phyloP scores from a whole-genome alignment of 306 rosid species.

The Acmispon strigosus region DNA sequence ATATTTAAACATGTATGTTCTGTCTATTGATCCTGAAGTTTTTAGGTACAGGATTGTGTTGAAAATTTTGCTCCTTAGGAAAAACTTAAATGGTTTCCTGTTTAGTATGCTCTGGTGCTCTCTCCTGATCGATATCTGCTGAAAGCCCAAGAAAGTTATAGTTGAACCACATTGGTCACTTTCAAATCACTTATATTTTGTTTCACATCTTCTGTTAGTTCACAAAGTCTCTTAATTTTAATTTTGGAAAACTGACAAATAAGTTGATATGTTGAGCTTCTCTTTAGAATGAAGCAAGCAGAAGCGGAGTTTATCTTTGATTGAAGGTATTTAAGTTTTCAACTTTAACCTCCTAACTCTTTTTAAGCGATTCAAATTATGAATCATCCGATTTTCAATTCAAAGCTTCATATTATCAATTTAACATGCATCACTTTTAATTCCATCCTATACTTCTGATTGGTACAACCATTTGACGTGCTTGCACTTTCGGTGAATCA shows the following conservation, averaged over 20 bases:
- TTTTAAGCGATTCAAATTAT: neutral
- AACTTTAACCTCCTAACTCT: neutral
- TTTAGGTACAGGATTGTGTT: constrained; percentile 18
- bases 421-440: neutral
- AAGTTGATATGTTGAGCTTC: neutral
- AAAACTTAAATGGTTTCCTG: neutral
- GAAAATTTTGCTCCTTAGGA: constrained; percentile 8
- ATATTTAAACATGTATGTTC: neutral
- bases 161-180: neutral
- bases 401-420: neutral
- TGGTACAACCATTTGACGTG: neutral
- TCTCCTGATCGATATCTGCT: neutral
- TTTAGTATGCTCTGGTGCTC: neutral
- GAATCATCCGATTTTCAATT: neutral
- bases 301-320: neutral
- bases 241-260: constrained; percentile 1
- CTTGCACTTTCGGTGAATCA: neutral
- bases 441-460: neutral
- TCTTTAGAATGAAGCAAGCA: neutral
- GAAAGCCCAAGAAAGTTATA: neutral
- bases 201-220: neutral
- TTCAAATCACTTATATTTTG: neutral
- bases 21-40: neutral
- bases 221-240: neutral
- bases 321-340: neutral